These are phyloP conservation scores for Lactifluus rugatus DNA, from an alignment of 768 basidiomycete species.

Conservation along the genomic window DNA sequence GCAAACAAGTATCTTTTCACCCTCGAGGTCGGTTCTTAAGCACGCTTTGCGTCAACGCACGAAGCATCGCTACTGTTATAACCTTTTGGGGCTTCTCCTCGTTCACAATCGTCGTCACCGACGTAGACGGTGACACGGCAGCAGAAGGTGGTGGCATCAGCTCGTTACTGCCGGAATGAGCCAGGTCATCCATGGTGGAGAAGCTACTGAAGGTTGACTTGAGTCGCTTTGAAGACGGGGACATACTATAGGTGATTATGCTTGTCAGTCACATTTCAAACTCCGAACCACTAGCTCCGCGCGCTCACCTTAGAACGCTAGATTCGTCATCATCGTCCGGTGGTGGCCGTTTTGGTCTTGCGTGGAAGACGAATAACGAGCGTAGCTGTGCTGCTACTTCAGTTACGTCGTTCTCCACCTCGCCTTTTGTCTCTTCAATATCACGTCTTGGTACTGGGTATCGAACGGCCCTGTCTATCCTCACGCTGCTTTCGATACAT, in stretches of 20 bases:
- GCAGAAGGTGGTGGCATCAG: constrained; percentile 12
- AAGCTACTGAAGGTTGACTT: constrained; percentile 15
- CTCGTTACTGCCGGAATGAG: neutral
- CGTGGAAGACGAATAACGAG: constrained; percentile 10
- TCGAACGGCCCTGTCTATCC: constrained; percentile 8
- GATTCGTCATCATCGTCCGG: constrained; percentile 14
- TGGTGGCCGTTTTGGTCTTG: constrained; percentile 17
- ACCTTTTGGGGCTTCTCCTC: constrained; percentile 5
- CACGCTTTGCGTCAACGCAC: constrained; percentile 14
- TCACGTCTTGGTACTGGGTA: constrained; percentile 17
- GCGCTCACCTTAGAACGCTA: constrained; percentile 13
- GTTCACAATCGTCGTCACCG: constrained; percentile 10
- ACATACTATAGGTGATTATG: neutral
- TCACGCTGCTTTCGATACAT: constrained; percentile 10
- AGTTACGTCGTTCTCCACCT: constrained; percentile 9
- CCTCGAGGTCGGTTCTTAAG: constrained; percentile 1
- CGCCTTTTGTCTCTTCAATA: constrained; percentile 9
- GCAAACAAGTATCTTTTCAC: neutral
- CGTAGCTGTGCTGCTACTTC: constrained; percentile 12
- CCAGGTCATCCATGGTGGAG: constrained; percentile 3
- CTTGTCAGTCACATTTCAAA: neutral
- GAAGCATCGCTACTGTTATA: constrained; percentile 19
- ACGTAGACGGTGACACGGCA: constrained; percentile 12
- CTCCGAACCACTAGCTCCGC: neutral
- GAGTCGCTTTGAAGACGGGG: constrained; percentile 16